phyloP scores from a whole-genome alignment of 805 yeast genomes.

The Candida dajiaensis region DNA sequence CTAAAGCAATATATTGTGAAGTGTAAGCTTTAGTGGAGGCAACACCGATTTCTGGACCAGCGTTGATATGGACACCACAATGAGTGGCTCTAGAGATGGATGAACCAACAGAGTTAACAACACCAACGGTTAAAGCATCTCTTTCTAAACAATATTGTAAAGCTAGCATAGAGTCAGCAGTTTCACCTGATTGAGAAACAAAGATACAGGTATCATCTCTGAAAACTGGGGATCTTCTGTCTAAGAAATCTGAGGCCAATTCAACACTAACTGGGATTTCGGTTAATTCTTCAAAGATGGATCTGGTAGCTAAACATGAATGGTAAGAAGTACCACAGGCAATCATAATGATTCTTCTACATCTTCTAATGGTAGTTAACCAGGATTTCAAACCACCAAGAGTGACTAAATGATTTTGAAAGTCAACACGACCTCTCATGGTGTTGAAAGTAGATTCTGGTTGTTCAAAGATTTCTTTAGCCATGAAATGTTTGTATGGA shows the following conservation, averaged over 20 bases:
- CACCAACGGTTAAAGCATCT: constrained; percentile 96
- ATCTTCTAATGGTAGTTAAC: constrained; percentile 85
- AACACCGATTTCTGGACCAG: constrained; percentile 99
- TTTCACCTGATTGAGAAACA: constrained; percentile 98
- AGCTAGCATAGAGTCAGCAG: constrained; percentile 95
- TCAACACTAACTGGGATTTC: constrained; percentile 93
- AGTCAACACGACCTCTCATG: constrained; percentile 98
- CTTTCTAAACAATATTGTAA: constrained; percentile 92
- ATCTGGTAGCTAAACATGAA: constrained; percentile 95
- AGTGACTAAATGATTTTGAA: constrained; percentile 66
- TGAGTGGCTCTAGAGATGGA: constrained; percentile 94
- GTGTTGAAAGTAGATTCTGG: constrained; percentile 98
- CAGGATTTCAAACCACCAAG: constrained; percentile 87
- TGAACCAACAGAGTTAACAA: constrained; percentile 96
- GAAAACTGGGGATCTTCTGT: constrained; percentile 93
- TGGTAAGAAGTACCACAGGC: constrained; percentile 99
- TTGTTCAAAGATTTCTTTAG: constrained; percentile 97
- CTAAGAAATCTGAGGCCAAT: constrained; percentile 91
- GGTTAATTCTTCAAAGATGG: constrained; percentile 92
- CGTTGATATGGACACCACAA: constrained; percentile 99
- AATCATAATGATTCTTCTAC: constrained; percentile 94
- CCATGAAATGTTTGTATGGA: constrained; percentile 93
- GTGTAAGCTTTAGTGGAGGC: constrained; percentile 99
- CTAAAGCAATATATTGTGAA: constrained; percentile 94
- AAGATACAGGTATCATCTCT: constrained; percentile 97